Percentiles rank a stretch among this genome's conserved stretches.
These are phyloP conservation scores for Ensete ventricosum DNA, from an alignment of 176 grass and related monocot genomes.

Conservation along the genomic window DNA sequence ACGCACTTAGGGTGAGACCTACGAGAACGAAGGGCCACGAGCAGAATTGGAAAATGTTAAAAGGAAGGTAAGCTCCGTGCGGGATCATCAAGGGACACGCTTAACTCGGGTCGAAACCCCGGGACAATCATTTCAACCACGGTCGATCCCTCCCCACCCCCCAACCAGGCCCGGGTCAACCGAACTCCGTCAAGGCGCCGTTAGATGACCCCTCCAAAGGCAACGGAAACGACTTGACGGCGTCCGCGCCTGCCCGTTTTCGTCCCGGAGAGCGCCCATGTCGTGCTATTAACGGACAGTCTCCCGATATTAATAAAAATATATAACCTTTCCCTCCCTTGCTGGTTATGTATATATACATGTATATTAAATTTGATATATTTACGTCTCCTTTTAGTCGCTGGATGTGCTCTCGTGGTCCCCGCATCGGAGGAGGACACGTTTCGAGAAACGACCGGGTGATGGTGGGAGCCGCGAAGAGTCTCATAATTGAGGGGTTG, in stretches of 20 bases:
- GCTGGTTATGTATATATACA: neutral
- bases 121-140: slow-evolving; percentile 13
- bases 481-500: neutral
- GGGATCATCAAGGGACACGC: neutral
- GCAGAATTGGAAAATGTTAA: neutral
- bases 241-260: neutral
- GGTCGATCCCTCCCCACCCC: neutral
- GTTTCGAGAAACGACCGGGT: neutral
- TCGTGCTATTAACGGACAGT: slow-evolving; percentile 21
- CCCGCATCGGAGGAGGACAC: neutral
- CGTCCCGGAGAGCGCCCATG: slow-evolving; percentile 1
- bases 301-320: neutral
- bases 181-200: neutral
- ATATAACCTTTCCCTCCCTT: neutral
- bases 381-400: neutral
- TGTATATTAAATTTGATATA: neutral
- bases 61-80: neutral
- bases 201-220: neutral
- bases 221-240: neutral
- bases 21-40: neutral
- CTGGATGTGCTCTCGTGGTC: neutral
- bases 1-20: neutral
- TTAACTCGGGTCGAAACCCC: slow-evolving; percentile 11
- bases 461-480: neutral
- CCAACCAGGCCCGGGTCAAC: neutral